Base-by-base conservation (phyloP, 768 basidiomycete genomes). In the Suillus discolor region DNA sequence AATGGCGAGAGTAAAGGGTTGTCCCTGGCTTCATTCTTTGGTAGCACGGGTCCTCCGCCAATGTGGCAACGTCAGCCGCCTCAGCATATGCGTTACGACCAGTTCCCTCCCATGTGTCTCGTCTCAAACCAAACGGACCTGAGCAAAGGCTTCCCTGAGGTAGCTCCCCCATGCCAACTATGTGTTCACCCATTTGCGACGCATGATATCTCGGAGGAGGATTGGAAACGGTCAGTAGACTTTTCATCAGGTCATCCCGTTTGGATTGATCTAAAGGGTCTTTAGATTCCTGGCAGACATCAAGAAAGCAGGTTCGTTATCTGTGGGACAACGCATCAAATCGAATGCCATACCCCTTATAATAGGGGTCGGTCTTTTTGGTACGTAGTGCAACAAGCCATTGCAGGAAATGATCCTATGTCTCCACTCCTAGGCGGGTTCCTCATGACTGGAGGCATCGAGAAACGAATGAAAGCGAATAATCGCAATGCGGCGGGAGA, bases 151-250 rank as follows among this genome's bases (percentile, higher is more conserved):
- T 87, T 87, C 70, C 81, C 82, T 0, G 66, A 70, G 16, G 42
- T 79, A 8, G 77, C 81, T 0, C 86, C 86, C 1, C 81, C 81
- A 1, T 77, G 80, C 5, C 63, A 66, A 36, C 36, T 71, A 11
- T 66, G 67, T 20, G 79, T 79, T 12, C 87, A 88, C 69, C 86
- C 86, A 31, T 88, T 88, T 69, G 69, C 71, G 28, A 75, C 80
- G 57, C 83, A 84, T 71, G 85, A 87, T 68, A 72, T 88, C 4
- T 68, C 62, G 0, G 81, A 86, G 72, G 75, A 72, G 20, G 87
- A 87, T 71, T 87, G 87, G 87, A 69, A 73, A 47, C 75, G 78
- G 80, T 83, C 15, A 25, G 70, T 65, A 20, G 6, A 28, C 8
- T 4, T 7, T 16, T 34, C 23, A 9, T n/a, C 31, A 34, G 31